Evolutionary conservation across 768 basidiomycete genomes (phyloP), one percentile per base, ranked within the genome.

Genomic region (Jaapia argillacea): DNA sequence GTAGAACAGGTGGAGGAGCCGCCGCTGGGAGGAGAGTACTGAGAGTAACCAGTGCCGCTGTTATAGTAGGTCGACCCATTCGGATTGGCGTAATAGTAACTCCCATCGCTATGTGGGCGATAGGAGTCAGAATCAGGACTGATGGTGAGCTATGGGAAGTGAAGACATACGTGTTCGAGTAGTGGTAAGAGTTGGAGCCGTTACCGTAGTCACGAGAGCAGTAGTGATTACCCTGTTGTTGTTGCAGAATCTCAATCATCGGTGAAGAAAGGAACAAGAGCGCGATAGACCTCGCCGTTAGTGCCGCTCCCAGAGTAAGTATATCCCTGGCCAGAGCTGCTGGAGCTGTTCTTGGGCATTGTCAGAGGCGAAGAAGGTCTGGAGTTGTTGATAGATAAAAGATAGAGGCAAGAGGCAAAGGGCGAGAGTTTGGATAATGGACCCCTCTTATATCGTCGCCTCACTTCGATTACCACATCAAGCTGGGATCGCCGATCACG

Each of bases 81-180:
- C 37, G 75, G 57, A 64, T 82, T 81, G 40, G 52, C 54, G 58
- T 82, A 81, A 54, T 81, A 79, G 60, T 81, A 81, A 45, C 72
- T 71, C 2, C 75, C 78, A 43, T 81, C 46, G 4, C 70, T 71
- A 45, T 39, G 22, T 40, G 42, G 51, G 36, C 39, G 36, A 24
- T 41, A 16, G 35, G 24, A 55, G 52, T 18, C 14, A 36, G 24
- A 55, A 53, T 18, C 14, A 21, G 35, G 13, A 39, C 28, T 16
- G 35, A 23, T 23, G 28, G 14, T 23, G 38, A 4, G 33, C 24
- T 13, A 16, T 18, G 6, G 5, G 21, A 22, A 41, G n/a, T 10
- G 35, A 10, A 40, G 6, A 59, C 68, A 2, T 53, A 77, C 76
- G 22, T 48, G 59, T 81, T 81, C 4, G 75, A 79, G 53, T 81